phyloP scores from a whole-genome alignment of 176 grass and related monocot species.

The Carex parvula region DNA sequence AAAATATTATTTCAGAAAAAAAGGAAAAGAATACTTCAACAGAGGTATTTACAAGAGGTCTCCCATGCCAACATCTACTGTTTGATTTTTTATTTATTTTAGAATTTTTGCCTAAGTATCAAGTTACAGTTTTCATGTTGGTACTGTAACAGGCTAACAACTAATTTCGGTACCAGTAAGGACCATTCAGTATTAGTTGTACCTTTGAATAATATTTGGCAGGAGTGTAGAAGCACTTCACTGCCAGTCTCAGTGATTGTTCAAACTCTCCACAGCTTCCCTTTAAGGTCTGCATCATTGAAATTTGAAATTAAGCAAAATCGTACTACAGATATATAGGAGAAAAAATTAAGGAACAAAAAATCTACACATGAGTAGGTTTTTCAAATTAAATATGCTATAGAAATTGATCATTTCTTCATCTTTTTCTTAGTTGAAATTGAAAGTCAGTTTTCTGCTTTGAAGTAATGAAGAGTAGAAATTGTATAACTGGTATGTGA shows the following conservation, averaged over 20 bases:
- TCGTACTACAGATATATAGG: not conserved
- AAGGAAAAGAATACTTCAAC: slow-evolving; percentile 20
- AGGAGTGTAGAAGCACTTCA: slow-evolving; percentile 79
- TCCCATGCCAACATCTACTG: not conserved
- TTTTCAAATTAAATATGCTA: not conserved
- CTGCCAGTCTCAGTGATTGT: slow-evolving; percentile 54
- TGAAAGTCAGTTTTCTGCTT: not conserved
- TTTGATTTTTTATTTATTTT: not conserved
- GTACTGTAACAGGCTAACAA: not conserved
- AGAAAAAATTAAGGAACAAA: not conserved
- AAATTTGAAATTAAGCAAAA: not conserved
- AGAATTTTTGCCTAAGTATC: not conserved
- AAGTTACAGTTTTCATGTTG: slow-evolving; percentile 1
- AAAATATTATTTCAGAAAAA: slow-evolving; percentile 9
- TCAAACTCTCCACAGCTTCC: slow-evolving; percentile 53
- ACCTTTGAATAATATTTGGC: slow-evolving; percentile 92
- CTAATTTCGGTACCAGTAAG: not conserved
- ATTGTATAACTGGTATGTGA: not conserved
- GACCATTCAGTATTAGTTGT: not conserved
- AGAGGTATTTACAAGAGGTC: not conserved
- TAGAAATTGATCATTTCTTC: not conserved
- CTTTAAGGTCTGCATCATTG: slow-evolving; percentile 57
- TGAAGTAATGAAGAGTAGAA: not conserved
- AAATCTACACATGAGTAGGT: not conserved
- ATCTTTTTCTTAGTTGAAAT: not conserved